Evolutionary conservation across 2,329 filamentous ascomycete genomes (phyloP).

Genomic region (Paecilomyces sp.): DNA sequence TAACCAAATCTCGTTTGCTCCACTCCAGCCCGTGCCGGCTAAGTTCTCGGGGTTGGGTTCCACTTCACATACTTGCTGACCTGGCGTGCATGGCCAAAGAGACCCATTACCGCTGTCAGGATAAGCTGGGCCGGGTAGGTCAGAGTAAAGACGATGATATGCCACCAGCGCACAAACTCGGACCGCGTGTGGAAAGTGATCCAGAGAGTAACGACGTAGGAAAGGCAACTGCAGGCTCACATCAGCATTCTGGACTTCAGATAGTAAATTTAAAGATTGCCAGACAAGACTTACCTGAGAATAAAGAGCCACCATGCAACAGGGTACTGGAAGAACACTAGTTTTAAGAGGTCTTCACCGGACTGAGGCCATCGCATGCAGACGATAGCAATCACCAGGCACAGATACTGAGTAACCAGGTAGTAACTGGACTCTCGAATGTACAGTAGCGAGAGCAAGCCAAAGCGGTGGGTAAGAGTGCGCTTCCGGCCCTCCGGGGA

Average conservation of each 20-base stretch:
- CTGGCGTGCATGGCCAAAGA: constrained; percentile 42
- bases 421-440: constrained; percentile 43
- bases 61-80: constrained; percentile 41
- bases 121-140: constrained; percentile 39
- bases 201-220: constrained; percentile 38
- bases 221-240: constrained; percentile 26
- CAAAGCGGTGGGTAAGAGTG: constrained; percentile 31
- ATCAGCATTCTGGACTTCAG: background rate
- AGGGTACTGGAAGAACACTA: constrained; percentile 44
- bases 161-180: constrained; percentile 36
- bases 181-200: constrained; percentile 41
- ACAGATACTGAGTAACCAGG: constrained; percentile 43
- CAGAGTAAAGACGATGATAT: constrained; percentile 38
- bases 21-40: constrained; percentile 2
- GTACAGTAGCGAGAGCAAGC: constrained; percentile 38
- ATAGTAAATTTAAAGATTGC: background rate
- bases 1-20: background rate
- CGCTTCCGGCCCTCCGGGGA: constrained; percentile 28
- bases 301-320: constrained; percentile 42
- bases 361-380: constrained; percentile 38
- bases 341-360: constrained; percentile 26
- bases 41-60: constrained; percentile 35
- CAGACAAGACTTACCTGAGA: constrained; percentile 29
- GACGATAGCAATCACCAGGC: constrained; percentile 39
- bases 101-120: constrained; percentile 38